Conservation (phyloP, 176 grass and related monocot species). For the Hordeum marinum region DNA sequence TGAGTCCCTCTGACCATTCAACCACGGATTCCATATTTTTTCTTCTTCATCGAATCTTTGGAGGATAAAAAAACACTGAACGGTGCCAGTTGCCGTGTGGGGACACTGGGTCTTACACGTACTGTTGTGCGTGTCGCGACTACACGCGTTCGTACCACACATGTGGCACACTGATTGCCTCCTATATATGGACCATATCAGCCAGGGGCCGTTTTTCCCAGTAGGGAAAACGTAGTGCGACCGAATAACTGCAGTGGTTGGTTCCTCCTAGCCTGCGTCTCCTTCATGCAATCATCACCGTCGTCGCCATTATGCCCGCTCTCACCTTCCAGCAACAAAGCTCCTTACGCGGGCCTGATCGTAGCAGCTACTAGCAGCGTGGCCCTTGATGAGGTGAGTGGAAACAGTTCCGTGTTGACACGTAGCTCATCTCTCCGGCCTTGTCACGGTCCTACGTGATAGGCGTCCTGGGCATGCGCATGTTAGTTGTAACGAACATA, state of each 20-base stretch:
- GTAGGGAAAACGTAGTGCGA: not conserved
- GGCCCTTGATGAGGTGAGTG: no score
- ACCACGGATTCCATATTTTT: no score
- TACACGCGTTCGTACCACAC: not conserved
- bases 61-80: no score
- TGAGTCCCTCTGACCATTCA: no score
- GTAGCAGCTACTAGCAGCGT: no score
- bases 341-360: not conserved
- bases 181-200: not conserved
- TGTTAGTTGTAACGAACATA: not conserved
- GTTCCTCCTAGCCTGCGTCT: no score
- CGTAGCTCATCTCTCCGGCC: not conserved
- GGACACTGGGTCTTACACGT: not conserved
- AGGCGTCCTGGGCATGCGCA: not conserved
- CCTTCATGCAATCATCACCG: no score
- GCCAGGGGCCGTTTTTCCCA: not conserved
- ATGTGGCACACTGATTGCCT: not conserved
- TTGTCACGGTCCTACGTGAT: not conserved
- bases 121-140: not conserved
- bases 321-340: not conserved
- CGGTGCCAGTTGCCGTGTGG: no score
- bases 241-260: not conserved
- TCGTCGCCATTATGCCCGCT: no score
- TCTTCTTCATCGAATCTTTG: no score
- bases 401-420: no score